phyloP scores from a whole-genome alignment of 208 protist genomes.

The Leishmania arabica region DNA sequence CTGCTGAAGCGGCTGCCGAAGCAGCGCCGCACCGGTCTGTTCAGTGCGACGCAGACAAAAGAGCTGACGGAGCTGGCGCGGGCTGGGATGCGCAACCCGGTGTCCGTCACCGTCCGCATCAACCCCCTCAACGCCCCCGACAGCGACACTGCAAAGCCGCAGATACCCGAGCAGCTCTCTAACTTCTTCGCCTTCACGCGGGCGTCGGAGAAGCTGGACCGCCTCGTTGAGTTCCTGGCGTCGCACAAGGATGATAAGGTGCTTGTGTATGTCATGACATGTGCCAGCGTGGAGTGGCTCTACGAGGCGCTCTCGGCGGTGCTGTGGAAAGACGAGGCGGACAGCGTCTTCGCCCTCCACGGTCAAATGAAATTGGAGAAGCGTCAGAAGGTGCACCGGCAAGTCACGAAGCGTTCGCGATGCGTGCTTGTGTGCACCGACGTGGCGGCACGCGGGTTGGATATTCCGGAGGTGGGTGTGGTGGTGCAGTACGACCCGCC shows the following conservation, averaged over 20 bases:
- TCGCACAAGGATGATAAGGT: constrained; percentile 78
- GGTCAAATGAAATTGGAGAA: constrained; percentile 92
- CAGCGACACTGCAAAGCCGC: constrained; percentile 61
- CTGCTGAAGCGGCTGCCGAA: constrained; percentile 89
- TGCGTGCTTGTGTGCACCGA: constrained; percentile 97
- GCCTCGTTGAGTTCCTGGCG: constrained; percentile 76
- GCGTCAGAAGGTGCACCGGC: constrained; percentile 81
- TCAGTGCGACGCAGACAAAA: constrained; percentile 94
- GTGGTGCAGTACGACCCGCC: constrained; percentile 99
- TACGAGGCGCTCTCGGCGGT: constrained; percentile 71
- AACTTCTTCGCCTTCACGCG: constrained; percentile 88
- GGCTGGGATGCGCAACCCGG: constrained; percentile 91
- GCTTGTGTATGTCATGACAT: constrained; percentile 94
- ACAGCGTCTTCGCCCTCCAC: constrained; percentile 87
- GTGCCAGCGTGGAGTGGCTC: constrained; percentile 92
- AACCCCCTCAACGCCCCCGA: constrained; percentile 49
- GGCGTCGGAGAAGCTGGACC: constrained; percentile 88
- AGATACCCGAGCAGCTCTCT: constrained; percentile 85
- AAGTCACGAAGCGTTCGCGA: constrained; percentile 52
- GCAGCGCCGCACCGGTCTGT: constrained; percentile 92
- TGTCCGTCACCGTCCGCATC: constrained; percentile 85
- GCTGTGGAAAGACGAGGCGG: constrained; percentile 56
- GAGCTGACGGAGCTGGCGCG: constrained; percentile 89
- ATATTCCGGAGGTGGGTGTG: constrained; percentile 95
- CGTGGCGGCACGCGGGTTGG: constrained; percentile 95